Conservation (phyloP, 306 rosid species). For the Datisca glomerata region DNA sequence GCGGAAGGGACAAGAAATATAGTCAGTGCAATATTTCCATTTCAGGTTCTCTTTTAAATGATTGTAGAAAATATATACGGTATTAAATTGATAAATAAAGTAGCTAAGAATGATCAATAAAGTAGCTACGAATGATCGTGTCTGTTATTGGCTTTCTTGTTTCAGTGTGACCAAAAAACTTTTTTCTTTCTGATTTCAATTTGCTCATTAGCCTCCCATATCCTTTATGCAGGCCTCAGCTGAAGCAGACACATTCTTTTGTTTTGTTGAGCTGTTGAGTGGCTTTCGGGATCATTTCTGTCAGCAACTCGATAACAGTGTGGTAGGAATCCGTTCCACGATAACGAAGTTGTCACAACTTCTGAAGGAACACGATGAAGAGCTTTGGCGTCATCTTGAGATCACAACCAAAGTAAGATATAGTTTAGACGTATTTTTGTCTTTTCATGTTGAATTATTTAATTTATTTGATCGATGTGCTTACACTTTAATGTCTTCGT, state of each 20-base stretch:
- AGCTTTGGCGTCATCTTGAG: constrained; percentile 99
- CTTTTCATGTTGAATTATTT: not conserved
- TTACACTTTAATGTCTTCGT: not conserved
- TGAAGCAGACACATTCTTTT: constrained; percentile 96
- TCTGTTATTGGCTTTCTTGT: no score
- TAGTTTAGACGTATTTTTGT: constrained; percentile 1
- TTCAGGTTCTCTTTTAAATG: no score
- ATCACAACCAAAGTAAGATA: constrained; percentile 80
- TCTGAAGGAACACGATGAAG: constrained; percentile 91
- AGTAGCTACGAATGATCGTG: no score
- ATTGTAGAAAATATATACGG: no score
- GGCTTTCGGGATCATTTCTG: constrained; percentile 95
- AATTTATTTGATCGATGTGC: not conserved
- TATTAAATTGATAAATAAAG: no score
- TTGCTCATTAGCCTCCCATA: constrained; percentile 23
- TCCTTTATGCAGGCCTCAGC: constrained; percentile 62
- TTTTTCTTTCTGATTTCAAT: constrained; percentile 1
- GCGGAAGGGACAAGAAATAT: no score
- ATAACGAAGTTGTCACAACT: constrained; percentile 81
- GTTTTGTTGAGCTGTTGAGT: constrained; percentile 93
- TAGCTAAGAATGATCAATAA: no score
- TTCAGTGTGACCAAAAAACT: no score
- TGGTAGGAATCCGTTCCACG: constrained; percentile 96
- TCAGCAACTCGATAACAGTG: constrained; percentile 97
- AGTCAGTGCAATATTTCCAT: no score